phyloP scores from a whole-genome alignment of 306 rosid species.

The Lathyrus tuberosus region DNA sequence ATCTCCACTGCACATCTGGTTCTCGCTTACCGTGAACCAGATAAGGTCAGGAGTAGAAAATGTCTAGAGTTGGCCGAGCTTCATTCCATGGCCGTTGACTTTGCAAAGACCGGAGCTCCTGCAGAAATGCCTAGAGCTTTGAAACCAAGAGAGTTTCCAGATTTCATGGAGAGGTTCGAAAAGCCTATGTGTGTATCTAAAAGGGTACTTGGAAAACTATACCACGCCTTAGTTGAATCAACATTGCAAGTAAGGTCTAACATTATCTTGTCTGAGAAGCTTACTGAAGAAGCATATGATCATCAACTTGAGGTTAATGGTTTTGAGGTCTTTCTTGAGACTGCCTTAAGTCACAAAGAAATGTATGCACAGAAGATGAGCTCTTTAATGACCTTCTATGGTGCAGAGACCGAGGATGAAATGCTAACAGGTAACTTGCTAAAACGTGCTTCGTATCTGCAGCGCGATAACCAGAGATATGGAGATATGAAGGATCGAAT shows the following conservation, averaged over 20 bases:
- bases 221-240: conserved; percentile 53
- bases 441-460: conserved; percentile 69
- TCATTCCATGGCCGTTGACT: conserved; percentile 97
- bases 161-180: conserved; percentile 87
- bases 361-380: conserved; percentile 65
- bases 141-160: conserved; percentile 80
- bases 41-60: conserved; percentile 68
- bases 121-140: conserved; percentile 75
- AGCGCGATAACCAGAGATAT: conserved; percentile 77
- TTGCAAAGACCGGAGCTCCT: conserved; percentile 96
- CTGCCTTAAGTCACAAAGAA: conserved; percentile 62
- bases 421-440: conserved; percentile 73
- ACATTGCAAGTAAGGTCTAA: conserved; percentile 40
- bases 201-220: conserved; percentile 75
- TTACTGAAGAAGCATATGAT: conserved; percentile 56
- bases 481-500: conserved; percentile 83
- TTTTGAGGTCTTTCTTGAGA: too few relatives aligned
- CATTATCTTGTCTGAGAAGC: conserved; percentile 52
- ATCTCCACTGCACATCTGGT: conserved; percentile 93
- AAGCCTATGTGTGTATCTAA: conserved; percentile 73
- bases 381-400: conserved; percentile 63
- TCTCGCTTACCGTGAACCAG: conserved; percentile 78
- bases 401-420: conserved; percentile 73
- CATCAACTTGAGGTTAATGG: too few relatives aligned
- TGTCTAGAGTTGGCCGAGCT: conserved; percentile 78